Evolutionary conservation across 140 eudicot genomes (phyloP).

Genomic region (Senecio squalidus): DNA sequence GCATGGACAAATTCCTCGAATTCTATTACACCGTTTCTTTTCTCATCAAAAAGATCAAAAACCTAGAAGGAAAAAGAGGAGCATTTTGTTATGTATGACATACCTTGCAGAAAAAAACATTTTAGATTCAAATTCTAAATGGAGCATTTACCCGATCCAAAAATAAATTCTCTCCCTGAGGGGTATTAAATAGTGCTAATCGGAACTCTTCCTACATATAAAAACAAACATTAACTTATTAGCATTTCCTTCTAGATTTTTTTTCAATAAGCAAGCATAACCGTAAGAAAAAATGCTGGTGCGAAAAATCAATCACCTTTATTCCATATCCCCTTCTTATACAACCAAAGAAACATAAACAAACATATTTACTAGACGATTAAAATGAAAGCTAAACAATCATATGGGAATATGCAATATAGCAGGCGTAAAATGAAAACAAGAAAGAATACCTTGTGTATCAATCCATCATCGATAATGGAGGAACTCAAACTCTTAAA

Average conservation of each 20-base stretch:
- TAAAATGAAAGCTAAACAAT: neutral
- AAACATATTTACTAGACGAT: neutral
- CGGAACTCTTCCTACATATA: slow-evolving; percentile 86
- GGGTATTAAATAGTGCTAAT: slow-evolving; percentile 68
- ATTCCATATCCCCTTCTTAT: neutral
- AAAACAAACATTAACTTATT: neutral
- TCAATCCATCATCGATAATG: slow-evolving; percentile 83
- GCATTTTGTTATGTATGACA: neutral
- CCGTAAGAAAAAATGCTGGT: too few relatives aligned
- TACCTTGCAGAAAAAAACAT: neutral
- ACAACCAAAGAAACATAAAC: neutral
- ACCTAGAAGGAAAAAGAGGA: slow-evolving; percentile 41
- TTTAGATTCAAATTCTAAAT: neutral
- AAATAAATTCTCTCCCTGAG: slow-evolving; percentile 83
- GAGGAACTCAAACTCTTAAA: slow-evolving; percentile 79
- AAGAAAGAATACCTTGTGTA: slow-evolving; percentile 64
- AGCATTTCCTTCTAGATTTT: slow-evolving; percentile 9
- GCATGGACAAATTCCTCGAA: slow-evolving; percentile 92
- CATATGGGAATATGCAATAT: neutral
- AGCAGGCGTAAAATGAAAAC: neutral
- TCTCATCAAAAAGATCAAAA: slow-evolving; percentile 89
- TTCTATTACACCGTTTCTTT: slow-evolving; percentile 92
- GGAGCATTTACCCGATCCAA: slow-evolving; percentile 79
- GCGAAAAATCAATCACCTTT: too few relatives aligned
- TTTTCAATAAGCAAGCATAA: neutral